These are phyloP conservation scores for Chlamydomonas urium DNA, from an alignment of 139 green algal species.

Conservation along the genomic window DNA sequence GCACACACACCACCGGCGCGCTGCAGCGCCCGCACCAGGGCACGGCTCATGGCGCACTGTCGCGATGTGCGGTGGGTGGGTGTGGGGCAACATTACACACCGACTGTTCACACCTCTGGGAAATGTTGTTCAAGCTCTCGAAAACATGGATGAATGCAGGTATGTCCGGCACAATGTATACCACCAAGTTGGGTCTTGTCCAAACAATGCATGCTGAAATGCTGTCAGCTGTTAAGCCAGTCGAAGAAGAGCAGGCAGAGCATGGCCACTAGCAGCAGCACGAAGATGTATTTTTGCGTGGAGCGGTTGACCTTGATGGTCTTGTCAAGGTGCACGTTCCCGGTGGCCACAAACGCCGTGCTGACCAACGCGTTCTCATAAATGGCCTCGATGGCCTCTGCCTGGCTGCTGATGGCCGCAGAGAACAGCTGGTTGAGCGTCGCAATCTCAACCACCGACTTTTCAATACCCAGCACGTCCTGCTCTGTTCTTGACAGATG, in stretches of 20 bases:
- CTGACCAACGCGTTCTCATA: conserved; percentile 56
- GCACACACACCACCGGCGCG: too few relatives aligned
- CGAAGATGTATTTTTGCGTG: conserved; percentile 51
- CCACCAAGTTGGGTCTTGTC: too few relatives aligned
- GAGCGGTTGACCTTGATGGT: conserved; percentile 57
- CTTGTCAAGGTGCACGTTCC: conserved; percentile 67
- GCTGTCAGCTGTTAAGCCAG: conserved; percentile 67
- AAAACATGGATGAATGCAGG: too few relatives aligned
- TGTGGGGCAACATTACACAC: too few relatives aligned
- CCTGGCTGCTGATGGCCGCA: conserved; percentile 63
- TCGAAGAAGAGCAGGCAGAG: conserved; percentile 73
- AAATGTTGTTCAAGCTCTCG: too few relatives aligned
- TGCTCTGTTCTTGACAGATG: conserved; percentile 45
- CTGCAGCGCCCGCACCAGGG: too few relatives aligned
- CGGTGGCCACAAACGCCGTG: conserved; percentile 46
- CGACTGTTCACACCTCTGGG: too few relatives aligned
- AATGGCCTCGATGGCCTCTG: conserved; percentile 74
- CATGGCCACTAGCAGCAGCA: conserved; percentile 55
- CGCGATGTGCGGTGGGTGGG: too few relatives aligned
- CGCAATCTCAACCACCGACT: conserved; percentile 66
- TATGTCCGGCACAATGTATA: too few relatives aligned
- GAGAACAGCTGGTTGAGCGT: conserved; percentile 76
- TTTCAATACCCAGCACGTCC: conserved; percentile 51
- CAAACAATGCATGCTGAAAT: too few relatives aligned
- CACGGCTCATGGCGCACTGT: too few relatives aligned